Conservation (phyloP, 2,329 filamentous ascomycete genomes). For the Fusarium sp. region DNA sequence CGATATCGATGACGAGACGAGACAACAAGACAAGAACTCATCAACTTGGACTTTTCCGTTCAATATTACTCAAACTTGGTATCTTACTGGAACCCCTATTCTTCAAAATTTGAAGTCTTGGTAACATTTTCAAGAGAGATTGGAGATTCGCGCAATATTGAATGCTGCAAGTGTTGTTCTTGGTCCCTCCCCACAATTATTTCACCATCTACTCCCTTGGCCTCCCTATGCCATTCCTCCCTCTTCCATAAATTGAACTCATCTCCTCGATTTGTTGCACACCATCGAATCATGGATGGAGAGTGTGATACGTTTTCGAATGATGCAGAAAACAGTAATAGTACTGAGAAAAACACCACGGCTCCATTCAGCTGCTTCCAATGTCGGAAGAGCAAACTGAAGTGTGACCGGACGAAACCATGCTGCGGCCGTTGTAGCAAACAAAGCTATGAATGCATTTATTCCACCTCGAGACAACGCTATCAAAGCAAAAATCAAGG, state of each 20-base stretch:
- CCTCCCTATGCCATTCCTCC: background rate
- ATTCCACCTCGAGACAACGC: conserved; percentile 15
- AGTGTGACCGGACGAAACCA: conserved; percentile 20
- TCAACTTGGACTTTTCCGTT: too few relatives aligned
- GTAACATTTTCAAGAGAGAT: background rate
- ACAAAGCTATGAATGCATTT: conserved; percentile 19
- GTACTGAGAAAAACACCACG: background rate
- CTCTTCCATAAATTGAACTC: background rate
- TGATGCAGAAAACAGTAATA: fast-evolving
- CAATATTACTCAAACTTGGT: too few relatives aligned
- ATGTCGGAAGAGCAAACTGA: conserved; percentile 28
- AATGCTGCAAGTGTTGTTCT: background rate
- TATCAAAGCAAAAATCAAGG: conserved; percentile 13
- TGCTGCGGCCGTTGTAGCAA: conserved; percentile 24
- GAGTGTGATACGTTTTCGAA: background rate
- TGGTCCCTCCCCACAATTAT: conserved; percentile 13
- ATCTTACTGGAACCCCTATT: too few relatives aligned
- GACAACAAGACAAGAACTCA: background rate
- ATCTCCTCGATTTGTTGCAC: background rate
- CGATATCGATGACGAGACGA: conserved; percentile 21
- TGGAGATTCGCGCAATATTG: background rate
- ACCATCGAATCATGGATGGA: background rate
- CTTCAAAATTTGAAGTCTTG: background rate
- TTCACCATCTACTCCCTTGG: background rate
- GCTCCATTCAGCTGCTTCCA: conserved; percentile 21